Evolutionary conservation across 768 basidiomycete genomes (phyloP), one percentile per base, ranked within the genome.

Genomic region (Flagelloscypha sp.): DNA sequence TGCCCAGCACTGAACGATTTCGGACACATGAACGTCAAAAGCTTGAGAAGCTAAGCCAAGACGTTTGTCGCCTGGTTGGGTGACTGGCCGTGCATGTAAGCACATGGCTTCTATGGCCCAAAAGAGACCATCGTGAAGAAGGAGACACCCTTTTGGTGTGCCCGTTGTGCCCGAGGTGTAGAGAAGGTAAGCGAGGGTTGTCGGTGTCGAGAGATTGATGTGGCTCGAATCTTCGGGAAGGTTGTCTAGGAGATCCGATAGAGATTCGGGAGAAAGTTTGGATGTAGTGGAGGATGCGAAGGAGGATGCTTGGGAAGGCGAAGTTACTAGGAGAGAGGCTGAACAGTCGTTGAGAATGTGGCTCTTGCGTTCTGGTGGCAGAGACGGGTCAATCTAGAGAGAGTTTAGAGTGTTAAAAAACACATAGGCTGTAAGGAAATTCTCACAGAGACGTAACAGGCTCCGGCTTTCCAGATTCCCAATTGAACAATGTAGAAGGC

Each of bases 161-260:
- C 70, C 70, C 4, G 70, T 71, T 3, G 70, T 72, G 3, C 70
- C 69, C 37, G 70, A 72, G 2, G 70, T 72, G 38, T 72, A 72
- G 12, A 72, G 48, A 31, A 71, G 57, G 38, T 66, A 72, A 6
- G 71, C 61, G 11, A 63, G 42, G 10, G 49, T 52, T 27, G 55
- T 53, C 6, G 54, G 54, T 21, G 43, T 47, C 10, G 61, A 59
- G 5, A 38, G 29, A 17, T 52, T 39, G 6, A 67, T 27, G 24
- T 57, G 19, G 43, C 45, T 11, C 38, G 43, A 50, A 62, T 54
- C 24, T 33, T 28, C 8, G 38, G 28, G 18, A 67, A 60, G 10
- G 50, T 52, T n/a, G n/a, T n/a, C n/a, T n/a, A n/a, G n/a, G n/a
- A n/a, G n/a, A n/a, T n/a, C n/a, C n/a, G n/a, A n/a, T n/a, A n/a